phyloP scores from a whole-genome alignment of 192 early-diverging fungal species.

The Podochytrium sp. region DNA sequence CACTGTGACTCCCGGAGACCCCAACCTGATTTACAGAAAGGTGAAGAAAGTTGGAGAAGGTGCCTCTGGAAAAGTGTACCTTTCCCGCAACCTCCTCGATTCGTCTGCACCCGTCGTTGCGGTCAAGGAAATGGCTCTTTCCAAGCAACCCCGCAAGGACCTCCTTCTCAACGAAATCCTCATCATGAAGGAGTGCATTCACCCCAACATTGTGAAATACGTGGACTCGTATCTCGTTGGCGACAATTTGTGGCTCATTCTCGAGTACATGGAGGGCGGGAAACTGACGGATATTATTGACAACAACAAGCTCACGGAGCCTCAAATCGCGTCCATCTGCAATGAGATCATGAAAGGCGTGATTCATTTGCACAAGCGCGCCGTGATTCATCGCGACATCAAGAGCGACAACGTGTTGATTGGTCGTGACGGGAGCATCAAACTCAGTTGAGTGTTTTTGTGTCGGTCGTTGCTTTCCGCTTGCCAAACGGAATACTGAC shows the following conservation, averaged over 20 bases:
- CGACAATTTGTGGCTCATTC: slow-evolving; percentile 86
- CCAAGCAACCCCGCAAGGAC: slow-evolving; percentile 88
- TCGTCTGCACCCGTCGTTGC: slow-evolving; percentile 75
- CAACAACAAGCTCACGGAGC: slow-evolving; percentile 66
- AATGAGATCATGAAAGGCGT: slow-evolving; percentile 74
- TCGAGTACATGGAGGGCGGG: slow-evolving; percentile 97
- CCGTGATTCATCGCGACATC: slow-evolving; percentile 91
- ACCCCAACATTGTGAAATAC: slow-evolving; percentile 92
- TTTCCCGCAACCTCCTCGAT: slow-evolving; percentile 65
- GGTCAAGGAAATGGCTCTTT: slow-evolving; percentile 93
- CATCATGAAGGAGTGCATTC: slow-evolving; percentile 91
- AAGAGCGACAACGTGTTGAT: slow-evolving; percentile 79
- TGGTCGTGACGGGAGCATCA: slow-evolving; percentile 77
- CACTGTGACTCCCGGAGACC: slow-evolving; percentile 71
- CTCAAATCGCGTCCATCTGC: slow-evolving; percentile 48
- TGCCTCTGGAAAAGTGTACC: slow-evolving; percentile 91
- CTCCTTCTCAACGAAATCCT: slow-evolving; percentile 92
- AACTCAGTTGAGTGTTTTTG: slow-evolving; percentile 42
- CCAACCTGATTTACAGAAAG: slow-evolving; percentile 79
- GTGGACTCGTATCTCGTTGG: slow-evolving; percentile 82
- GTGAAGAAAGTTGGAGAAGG: slow-evolving; percentile 83
- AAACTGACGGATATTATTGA: slow-evolving; percentile 88
- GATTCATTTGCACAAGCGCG: slow-evolving; percentile 78
- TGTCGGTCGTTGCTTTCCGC: background rate
- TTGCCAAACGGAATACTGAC: background rate